Conservation (phyloP, 306 rosid genomes). For the Corylus heterophylla region DNA sequence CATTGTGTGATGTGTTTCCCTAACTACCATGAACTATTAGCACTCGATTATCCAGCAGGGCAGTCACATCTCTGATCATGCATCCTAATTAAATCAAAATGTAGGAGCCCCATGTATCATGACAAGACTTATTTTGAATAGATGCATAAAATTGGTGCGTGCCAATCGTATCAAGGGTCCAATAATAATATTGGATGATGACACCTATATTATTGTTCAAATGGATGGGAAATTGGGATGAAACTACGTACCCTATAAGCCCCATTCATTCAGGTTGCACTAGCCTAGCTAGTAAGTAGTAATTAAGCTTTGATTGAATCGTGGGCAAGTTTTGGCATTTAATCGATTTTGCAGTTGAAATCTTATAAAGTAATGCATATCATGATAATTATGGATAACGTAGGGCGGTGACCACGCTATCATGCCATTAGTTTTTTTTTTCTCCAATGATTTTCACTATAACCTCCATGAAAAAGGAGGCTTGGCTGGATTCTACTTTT, state of each 20-base stretch:
- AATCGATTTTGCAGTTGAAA: not conserved
- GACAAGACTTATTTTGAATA: not conserved
- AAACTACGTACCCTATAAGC: not conserved
- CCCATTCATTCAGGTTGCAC: no score
- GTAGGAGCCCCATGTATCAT: not conserved
- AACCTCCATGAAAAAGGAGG: no score
- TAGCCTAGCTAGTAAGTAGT: not conserved
- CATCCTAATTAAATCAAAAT: not conserved
- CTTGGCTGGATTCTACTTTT: not conserved
- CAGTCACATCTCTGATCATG: not conserved
- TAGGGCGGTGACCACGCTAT: not conserved
- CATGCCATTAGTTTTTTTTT: no score
- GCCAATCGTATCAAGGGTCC: not conserved
- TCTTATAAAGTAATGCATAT: not conserved
- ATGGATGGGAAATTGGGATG: not conserved
- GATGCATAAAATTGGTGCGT: not conserved
- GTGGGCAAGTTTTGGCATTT: not conserved
- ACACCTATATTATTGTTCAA: not conserved
- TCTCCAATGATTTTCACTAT: no score
- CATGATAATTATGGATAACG: not conserved
- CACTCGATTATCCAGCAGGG: no score
- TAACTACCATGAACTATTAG: no score
- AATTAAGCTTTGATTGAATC: not conserved
- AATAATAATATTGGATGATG: not conserved
- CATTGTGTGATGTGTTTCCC: not conserved